Evolutionary conservation across 371 early-diverging fungal genomes (phyloP), one percentile per base, ranked within the genome.

Genomic region (Apophysomyces sp.): DNA sequence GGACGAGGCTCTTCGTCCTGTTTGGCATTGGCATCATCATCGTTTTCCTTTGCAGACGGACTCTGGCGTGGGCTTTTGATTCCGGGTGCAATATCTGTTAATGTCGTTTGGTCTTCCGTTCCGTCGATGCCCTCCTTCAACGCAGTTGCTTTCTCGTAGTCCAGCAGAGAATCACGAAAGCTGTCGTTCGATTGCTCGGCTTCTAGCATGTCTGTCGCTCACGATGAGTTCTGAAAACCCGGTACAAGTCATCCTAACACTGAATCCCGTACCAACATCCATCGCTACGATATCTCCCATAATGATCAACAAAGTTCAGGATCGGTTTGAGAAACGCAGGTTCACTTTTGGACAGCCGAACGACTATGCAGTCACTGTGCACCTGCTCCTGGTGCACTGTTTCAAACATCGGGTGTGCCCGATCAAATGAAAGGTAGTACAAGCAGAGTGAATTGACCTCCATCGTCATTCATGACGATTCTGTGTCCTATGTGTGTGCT

Each of bases 261-360:
- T 56, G 26, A 30, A 31, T 36, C 12, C 36, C 56, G 60, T 60
- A 60, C 60, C 60, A 52, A 60, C 53, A 31, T 60, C 60, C 60
- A 60, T 60, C 13, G 52, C 60, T 37, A 52, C 32, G 12, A 52
- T 52, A 7, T 52, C 37, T 32, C 52, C 60, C 16, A 18, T 37
- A 49, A 32, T 60, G 27, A 32, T 18, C n/a, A 21, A 13, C 15
- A 41, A 41, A 3, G 18, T 13, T n/a, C n/a, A 7, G 41, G 16
- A 15, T 1, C 9, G 41, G 41, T 7, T 4, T 1, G 0, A 41
- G n/a, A 18, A 41, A 41, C n/a, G 41, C n/a, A 41, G 34, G 34
- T 34, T 34, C 11, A 34, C 34, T 34, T 34, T 34, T 34, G 2
- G 34, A 34, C 0, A 34, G 11, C 34, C 34, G 34, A 8, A 1